Evolutionary conservation across 164 flowering plant species (phyloP), one percentile per base, ranked within the genome.

Genomic region (Kalanchoe fedtschenkoi): DNA sequence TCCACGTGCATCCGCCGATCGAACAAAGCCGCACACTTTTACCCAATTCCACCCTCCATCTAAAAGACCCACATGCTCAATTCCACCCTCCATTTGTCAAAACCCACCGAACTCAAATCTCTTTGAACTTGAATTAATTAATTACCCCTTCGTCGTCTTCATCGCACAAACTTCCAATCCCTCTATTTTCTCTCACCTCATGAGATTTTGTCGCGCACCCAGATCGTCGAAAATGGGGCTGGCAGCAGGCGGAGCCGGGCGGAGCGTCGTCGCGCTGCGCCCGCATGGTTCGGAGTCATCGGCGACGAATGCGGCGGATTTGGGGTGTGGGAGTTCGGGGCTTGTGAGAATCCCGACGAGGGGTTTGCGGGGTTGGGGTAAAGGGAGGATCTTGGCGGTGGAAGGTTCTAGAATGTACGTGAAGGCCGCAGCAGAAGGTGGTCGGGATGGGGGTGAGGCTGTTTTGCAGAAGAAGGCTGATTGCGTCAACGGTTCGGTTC

Each of bases 31-130:
- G 54, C 24, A 22, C 54, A 22, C 29, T 47, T 47, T 47, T 4
- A 13, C 30, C 24, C 28, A 7, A 47, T 47, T 47, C 54, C n/a
- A 43, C 9, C 51, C 22, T 21, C 54, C 8, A 21, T 22, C 54
- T 47, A 28, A 4, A n/a, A 43, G 9, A 43, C 51, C 54, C 28
- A 51, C 32, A 15, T 51, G 32, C 32, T 13, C 33, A 26, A 51
- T 51, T 51, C 56, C 32, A 13, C 56, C 56, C 32, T 51, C 24
- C 56, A 51, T 24, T 51, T 51, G 56, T 51, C 56, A 51, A 51
- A 17, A 24, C 56, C 56, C 32, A 22, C 56, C 5, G 10, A 17
- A 51, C 56, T 29, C 17, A 47, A 8, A 22, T 17, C 56, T 17
- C 26, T 47, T 51, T 51, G 56, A 51, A 51, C n/a, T n/a, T n/a